Evolutionary conservation across 805 yeast genomes (phyloP), one percentile per base, ranked within the genome.

Genomic region (Candida ortonii): DNA sequence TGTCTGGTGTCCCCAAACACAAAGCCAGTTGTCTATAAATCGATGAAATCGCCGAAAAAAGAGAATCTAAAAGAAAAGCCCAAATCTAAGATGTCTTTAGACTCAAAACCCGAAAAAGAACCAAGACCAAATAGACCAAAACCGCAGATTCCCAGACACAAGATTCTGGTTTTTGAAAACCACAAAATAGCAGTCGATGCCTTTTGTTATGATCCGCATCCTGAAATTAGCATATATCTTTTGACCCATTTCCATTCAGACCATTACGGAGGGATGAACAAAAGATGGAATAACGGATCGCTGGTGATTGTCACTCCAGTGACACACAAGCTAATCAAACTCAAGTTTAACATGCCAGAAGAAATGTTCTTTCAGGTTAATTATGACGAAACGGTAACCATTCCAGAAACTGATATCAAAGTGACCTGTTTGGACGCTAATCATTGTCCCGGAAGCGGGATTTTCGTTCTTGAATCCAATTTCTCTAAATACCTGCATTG

Each of bases 361-460:
- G 64, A 65, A 3, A 55, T 49, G 19, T 53, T 79, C 7, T 45
- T 64, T 2, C 50, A 53, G 3, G 43, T 77, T 3, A 71, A 72
- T 3, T 46, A 45, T 36, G 39, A 76, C 22, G 55, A 58, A 30
- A 52, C 63, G 12, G 47, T 64, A 30, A 56, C 61, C 22, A 52
- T 72, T 5, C 62, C 61, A 0, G 70, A 75, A 11, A 58, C 58
- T 1, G 61, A 60, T 13, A 64, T 72, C 0, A 67, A 66, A 22
- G 88, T 87, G 0, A 72, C 78, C 0, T 65, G 80, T 9, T 59
- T 82, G 5, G 88, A 85, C 47, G 98, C 97, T 0, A 90, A 93
- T 49, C 98, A 93, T 60, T 93, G 98, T 59, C 98, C 98, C 1
- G 98, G 98, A 2, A 86, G 97, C 3, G 86, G 77, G 0, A 73